Evolutionary conservation across 208 protist species (phyloP), one percentile per base, ranked within the genome.

Genomic region (Trypanosomatidae sp.): DNA sequence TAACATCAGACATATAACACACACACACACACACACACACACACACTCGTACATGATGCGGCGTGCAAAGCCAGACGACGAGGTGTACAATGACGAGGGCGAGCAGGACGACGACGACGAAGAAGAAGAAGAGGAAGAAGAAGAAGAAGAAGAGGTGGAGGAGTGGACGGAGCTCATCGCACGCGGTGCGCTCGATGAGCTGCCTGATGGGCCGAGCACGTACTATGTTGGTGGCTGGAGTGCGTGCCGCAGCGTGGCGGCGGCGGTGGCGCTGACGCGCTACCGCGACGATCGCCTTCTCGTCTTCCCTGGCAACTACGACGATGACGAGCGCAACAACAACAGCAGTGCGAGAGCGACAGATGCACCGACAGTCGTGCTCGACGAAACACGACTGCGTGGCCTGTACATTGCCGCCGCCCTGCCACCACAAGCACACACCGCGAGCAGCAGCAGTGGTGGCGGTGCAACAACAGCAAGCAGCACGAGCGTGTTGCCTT

Each of bases 171-270:
- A 81, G 46, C 48, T 79, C 11, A 59, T 58, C 6, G 55, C 78
- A 2, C 58, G 86, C 25, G 64, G 66, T 11, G 62, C 77, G 37
- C 8, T 84, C 4, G 66, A 60, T 4, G 65, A 63, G 22, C 43
- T 77, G 19, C 59, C 79, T 37, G 71, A 87, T 43, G 83, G 78
- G 13, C 83, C 83, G 16, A 80, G 70, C 58, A 92, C 75, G 13
- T 69, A 62, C 50, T 76, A 78, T 24, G 58, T 92, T 0, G 83
- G 83, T 18, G 70, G 76, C 35, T 92, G 83, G 61, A 88, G 78
- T 58, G 49, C 56, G 4, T 53, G 66, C 35, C 4, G 61, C 8
- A 67, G 53, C 20, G 61, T 88, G 22, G 65, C 67, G 8, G 65
- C 76, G 43, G 70, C 66, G 1, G 43, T 88, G 18, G 32, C 32